Evolutionary conservation across 495 filamentous ascomycete species (phyloP), one percentile per base, ranked within the genome.

Genomic region (Talaromyces nanjingensis): DNA sequence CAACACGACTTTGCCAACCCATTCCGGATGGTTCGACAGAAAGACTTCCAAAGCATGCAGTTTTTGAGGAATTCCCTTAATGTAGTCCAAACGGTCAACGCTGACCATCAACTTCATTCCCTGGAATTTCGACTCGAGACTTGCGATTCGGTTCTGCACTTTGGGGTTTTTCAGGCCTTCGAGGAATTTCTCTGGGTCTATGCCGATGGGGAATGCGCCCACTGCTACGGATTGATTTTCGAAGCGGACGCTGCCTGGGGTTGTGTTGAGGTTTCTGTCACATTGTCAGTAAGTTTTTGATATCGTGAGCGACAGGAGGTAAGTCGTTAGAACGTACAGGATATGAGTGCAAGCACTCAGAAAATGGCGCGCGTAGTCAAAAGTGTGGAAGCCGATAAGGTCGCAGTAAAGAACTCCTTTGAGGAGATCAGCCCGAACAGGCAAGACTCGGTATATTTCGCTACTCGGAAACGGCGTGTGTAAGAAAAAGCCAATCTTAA

Each of bases 381-480:
- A 96, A 2, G 93, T 98, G 70, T 98, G 93, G 77, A 98, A 97
- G 11, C 93, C 93, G 70, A 97, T 87, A 65, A 98, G 78, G 71
- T 98, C 93, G 76, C 92, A 94, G 67, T 93, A 87, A 55, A 98
- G 79, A 31, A 97, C 84, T 59, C 94, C 93, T 57, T 87, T 76
- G 47, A 98, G 81, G 47, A 97, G 85, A 68, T 91, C 89, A 71
- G 96, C 91, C 56, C 94, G 85, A 33, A 97, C 94, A 3, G 93
- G 93, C 6, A 98, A 77, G 65, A 97, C 96, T 42, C 93, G 86
- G 74, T 96, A 98, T 68, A 98, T 96, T 73, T 98, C 93, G 66
- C 89, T 92, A 73, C 90, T 93, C n/a, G 93, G 93, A 77, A 98
- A 98, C 2, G 94, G 92, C 0, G 93, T 98, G 68, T 98, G 94